Conservation (phyloP, 2,329 filamentous ascomycete species). For the Onygenales sp. region DNA sequence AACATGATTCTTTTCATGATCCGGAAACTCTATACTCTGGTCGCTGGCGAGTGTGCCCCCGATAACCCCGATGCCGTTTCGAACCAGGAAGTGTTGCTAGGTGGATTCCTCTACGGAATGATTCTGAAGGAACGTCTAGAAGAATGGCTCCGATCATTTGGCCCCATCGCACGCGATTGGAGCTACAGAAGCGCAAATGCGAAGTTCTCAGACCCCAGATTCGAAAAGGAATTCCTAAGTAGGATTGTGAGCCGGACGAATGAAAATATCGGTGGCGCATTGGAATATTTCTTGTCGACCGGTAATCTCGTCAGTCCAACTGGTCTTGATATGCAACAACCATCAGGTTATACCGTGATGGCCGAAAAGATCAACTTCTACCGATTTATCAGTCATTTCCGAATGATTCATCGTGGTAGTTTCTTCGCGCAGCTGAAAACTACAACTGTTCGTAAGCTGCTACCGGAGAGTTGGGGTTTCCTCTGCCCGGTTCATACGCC, state of each 20-base stretch:
- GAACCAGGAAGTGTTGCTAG: conserved; percentile 89
- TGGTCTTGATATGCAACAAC: conserved; percentile 88
- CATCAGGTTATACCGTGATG: conserved; percentile 89
- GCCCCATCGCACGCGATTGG: conserved; percentile 45
- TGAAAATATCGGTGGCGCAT: conserved; percentile 73
- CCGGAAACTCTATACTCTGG: conserved; percentile 85
- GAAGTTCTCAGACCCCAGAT: conserved; percentile 64
- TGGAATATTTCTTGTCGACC: conserved; percentile 95
- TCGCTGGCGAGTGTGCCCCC: conserved; percentile 81
- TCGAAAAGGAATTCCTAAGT: conserved; percentile 67
- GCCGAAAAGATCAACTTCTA: conserved; percentile 99
- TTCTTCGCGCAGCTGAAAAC: conserved; percentile 98
- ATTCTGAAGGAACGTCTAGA: conserved; percentile 92
- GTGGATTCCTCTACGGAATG: conserved; percentile 88
- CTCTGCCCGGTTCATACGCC: conserved; percentile 95
- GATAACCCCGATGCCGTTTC: conserved; percentile 97
- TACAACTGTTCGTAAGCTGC: conserved; percentile 86
- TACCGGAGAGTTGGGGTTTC: conserved; percentile 97
- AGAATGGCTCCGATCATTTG: conserved; percentile 68
- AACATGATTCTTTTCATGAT: conserved; percentile 92
- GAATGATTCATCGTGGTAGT: conserved; percentile 96
- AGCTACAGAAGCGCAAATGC: conserved; percentile 41
- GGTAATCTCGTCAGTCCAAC: conserved; percentile 88
- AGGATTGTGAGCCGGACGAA: conserved; percentile 74
- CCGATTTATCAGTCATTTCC: conserved; percentile 97